A percentile compares a stretch with the other conserved stretches of the same genome.
These are phyloP conservation scores for Schizophyllum commune DNA, from an alignment of 1,284 basidiomycete genomes.

Conservation along the genomic window DNA sequence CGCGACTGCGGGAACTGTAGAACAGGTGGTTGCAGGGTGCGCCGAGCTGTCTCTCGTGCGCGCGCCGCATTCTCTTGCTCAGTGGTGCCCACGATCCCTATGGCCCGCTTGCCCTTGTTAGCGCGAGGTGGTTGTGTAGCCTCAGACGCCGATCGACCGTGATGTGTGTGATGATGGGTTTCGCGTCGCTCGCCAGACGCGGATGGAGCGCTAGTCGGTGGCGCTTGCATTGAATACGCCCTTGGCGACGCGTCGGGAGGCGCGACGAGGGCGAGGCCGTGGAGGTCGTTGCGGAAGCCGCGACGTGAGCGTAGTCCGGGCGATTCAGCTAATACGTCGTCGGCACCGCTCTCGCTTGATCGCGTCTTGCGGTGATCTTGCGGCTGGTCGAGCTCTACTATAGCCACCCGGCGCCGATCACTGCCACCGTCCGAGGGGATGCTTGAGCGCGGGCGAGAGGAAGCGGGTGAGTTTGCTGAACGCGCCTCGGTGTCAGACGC, in stretches of 20 bases:
- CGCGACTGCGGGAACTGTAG: constrained; percentile 23
- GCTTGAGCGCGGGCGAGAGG: constrained; percentile 35
- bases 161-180: constrained; percentile 17
- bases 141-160: constrained; percentile 43
- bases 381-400: constrained; percentile 47
- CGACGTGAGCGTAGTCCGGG: constrained; percentile 33
- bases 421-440: constrained; percentile 47
- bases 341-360: constrained; percentile 17
- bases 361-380: constrained; percentile 15
- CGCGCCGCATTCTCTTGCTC: constrained; percentile 2
- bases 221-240: constrained; percentile 40
- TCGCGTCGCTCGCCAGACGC: constrained; percentile 9
- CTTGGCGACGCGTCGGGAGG: constrained; percentile 59
- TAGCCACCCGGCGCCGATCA: constrained; percentile 58
- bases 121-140: constrained; percentile 19
- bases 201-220: constrained; percentile 41
- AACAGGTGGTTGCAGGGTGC: not conserved
- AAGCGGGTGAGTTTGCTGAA: constrained; percentile 19
- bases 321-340: constrained; percentile 13
- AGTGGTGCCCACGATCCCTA: constrained; percentile 46
- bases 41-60: not conserved
- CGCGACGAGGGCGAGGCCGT: constrained; percentile 55
- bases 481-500: constrained; percentile 22
- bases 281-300: constrained; percentile 35
- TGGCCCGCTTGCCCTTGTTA: constrained; percentile 34